These are phyloP conservation scores for Rhodotorula sp. DNA, from an alignment of 1,284 basidiomycete genomes.

Conservation along the genomic window DNA sequence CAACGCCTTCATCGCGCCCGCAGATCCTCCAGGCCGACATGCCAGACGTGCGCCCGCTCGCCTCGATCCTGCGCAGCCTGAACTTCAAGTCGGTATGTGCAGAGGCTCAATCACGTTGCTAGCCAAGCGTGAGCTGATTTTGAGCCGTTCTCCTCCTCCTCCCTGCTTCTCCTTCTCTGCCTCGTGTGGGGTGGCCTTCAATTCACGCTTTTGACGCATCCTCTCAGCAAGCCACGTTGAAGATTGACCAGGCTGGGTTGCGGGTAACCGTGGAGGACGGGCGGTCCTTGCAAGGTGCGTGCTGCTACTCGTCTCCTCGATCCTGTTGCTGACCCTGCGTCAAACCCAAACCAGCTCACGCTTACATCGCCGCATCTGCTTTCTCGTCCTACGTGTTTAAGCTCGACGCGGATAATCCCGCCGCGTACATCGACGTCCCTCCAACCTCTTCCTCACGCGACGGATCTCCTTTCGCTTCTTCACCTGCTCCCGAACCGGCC, in stretches of 20 bases:
- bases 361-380: constrained; percentile 74
- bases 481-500: constrained; percentile 46
- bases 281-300: constrained; percentile 47
- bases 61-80: constrained; percentile 40
- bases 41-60: constrained; percentile 40
- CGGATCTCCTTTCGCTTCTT: constrained; percentile 30
- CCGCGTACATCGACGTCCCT: constrained; percentile 42
- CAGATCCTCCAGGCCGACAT: constrained; percentile 32
- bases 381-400: constrained; percentile 72
- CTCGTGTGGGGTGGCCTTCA: neutral
- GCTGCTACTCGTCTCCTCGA: neutral
- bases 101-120: too few species aligned
- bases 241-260: constrained; percentile 67
- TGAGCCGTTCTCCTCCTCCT: too few species aligned
- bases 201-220: neutral
- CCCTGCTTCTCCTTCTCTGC: neutral
- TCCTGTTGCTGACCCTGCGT: neutral
- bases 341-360: constrained; percentile 60
- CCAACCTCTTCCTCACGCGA: constrained; percentile 35
- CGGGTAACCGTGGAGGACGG: constrained; percentile 85
- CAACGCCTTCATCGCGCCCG: neutral
- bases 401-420: neutral
- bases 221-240: constrained; percentile 71
- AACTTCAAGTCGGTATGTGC: constrained; percentile 30
- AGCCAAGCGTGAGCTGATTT: neutral